Evolutionary conservation across 192 early-diverging fungal genomes (phyloP), one percentile per base, ranked within the genome.

Genomic region (Podila clonocystis): DNA sequence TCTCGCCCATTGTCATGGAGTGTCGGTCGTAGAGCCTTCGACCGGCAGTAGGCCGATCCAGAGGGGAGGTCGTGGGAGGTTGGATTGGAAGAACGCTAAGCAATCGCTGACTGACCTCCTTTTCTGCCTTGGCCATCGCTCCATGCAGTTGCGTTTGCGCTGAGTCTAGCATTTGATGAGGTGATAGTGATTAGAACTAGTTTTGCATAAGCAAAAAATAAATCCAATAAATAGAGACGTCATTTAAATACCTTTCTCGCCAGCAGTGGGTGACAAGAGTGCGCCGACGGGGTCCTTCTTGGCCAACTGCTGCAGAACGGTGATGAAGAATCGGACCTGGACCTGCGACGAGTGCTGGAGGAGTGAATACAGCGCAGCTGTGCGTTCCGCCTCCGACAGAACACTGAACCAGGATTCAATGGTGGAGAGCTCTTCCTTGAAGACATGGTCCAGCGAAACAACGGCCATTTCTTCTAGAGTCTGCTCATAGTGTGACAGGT

Each of bases 331-430:
- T 34, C 96, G 91, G 66, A 96, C 91, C 85, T 99, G 97, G 61
- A 98, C 91, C 62, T 90, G 94, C 17, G 93, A 94, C 13, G 94
- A 91, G 83, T 95, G 91, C 84, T 97, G 96, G 62, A 99, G 88
- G 41, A 99, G 89, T 49, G 92, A 91, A 86, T 97, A 97, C 70
- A 99, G 89, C 31, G 95, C 92, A 30, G 95, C 91, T 20, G 96
- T 97, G 34, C 95, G 86, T 86, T 99, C 97, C 28, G 94, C 90
- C 70, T 99, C 96, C 4, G 92, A 89, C 62, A 97, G 85, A 38
- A 96, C 93, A 8, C 88, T 88, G 83, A 99, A 96, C 97, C 97
- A 99, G 65, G 97, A 91, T 82, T 99, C 95, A 49, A 99, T 93
- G 52, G 95, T 93, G 45, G 91, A 89, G 58, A 98, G 90, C 80